Evolutionary conservation across 208 protist genomes (phyloP).

Genomic region (Trypanosoma vivax): DNA sequence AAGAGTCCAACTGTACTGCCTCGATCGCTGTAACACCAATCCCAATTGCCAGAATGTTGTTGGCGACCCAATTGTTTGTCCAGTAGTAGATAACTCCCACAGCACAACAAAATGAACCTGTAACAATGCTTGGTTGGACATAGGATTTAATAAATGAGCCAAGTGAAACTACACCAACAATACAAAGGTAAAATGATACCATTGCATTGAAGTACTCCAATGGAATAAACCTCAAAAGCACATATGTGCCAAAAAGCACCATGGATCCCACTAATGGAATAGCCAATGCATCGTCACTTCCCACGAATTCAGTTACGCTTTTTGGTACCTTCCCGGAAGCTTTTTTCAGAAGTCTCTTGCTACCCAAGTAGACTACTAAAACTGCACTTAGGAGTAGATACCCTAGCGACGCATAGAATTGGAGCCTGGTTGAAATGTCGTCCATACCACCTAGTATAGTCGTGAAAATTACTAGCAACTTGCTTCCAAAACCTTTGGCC

Average conservation of each 20-base stretch:
- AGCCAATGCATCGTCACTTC: slow-evolving; percentile 46
- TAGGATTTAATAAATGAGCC: slow-evolving; percentile 49
- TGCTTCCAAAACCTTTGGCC: no score
- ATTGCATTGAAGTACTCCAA: slow-evolving; percentile 66
- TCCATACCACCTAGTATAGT: slow-evolving; percentile 4
- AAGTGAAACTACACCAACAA: slow-evolving; percentile 60
- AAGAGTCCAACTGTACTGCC: slow-evolving; percentile 41
- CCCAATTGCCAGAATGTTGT: slow-evolving; percentile 91
- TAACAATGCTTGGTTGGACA: slow-evolving; percentile 54
- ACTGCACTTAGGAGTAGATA: slow-evolving; percentile 44
- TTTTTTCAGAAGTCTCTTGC: slow-evolving; percentile 26
- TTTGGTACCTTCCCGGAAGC: slow-evolving; percentile 20
- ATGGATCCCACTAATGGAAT: slow-evolving; percentile 79
- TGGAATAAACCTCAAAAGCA: slow-evolving; percentile 72
- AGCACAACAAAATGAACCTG: slow-evolving; percentile 48
- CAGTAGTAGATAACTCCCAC: slow-evolving; percentile 52
- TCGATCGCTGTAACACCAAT: slow-evolving; percentile 79
- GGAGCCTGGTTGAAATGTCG: slow-evolving; percentile 14
- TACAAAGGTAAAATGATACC: slow-evolving; percentile 67
- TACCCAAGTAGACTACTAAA: slow-evolving; percentile 34
- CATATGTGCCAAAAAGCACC: slow-evolving; percentile 70
- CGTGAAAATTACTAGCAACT: no score
- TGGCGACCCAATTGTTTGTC: slow-evolving; percentile 91
- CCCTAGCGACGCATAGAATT: slow-evolving; percentile 48
- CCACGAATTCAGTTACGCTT: slow-evolving; percentile 30